phyloP scores from a whole-genome alignment of 2,329 filamentous ascomycete species.

The Penicillium sp. region DNA sequence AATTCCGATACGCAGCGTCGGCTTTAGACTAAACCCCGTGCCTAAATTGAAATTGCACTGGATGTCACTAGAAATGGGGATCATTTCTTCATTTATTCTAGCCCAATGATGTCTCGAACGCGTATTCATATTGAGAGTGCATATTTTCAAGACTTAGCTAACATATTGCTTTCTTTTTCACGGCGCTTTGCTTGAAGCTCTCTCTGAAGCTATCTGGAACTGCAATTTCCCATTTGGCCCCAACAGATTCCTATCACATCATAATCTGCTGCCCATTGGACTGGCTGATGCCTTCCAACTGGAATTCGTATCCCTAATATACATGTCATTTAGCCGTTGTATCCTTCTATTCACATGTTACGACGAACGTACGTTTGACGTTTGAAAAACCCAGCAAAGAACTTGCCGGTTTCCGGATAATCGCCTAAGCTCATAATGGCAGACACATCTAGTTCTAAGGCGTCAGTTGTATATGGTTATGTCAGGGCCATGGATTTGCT shows the following conservation, averaged over 20 bases:
- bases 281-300: background rate
- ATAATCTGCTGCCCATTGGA: background rate
- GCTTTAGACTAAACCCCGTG: too few relatives aligned
- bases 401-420: conserved; percentile 31
- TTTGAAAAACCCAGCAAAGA: conserved; percentile 36
- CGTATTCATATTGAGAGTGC: too few relatives aligned
- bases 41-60: too few relatives aligned
- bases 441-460: conserved; percentile 36
- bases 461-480: background rate
- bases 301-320: background rate
- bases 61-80: too few relatives aligned
- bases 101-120: too few relatives aligned
- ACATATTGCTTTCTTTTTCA: too few relatives aligned
- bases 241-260: background rate
- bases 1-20: too few relatives aligned
- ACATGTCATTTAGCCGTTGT: background rate
- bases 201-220: background rate
- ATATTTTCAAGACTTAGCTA: too few relatives aligned
- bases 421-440: conserved; percentile 36
- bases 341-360: background rate
- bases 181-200: too few relatives aligned
- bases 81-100: too few relatives aligned
- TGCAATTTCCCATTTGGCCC: background rate
- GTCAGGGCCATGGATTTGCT: conserved; percentile 18
- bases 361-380: conserved; percentile 17